phyloP scores from a whole-genome alignment of 352 stramenopile genomes.

The Saprolegnia diclina region DNA sequence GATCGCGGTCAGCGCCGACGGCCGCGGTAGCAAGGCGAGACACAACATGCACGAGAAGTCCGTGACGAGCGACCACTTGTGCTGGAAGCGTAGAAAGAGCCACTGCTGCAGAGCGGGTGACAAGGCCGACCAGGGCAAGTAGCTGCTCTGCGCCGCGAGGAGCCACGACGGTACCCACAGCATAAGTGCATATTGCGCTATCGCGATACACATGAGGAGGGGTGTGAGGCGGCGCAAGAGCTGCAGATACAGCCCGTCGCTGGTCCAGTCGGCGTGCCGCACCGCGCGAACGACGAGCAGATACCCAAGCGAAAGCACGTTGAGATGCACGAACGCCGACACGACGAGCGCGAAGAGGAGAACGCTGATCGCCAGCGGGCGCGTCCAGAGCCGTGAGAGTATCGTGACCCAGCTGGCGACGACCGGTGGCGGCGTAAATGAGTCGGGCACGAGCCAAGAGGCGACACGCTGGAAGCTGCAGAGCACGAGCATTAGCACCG shows the following conservation, averaged over 20 bases:
- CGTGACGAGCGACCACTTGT: slow-evolving; percentile 70
- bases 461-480: slow-evolving; percentile 18
- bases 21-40: slow-evolving; percentile 63
- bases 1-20: slow-evolving; percentile 26
- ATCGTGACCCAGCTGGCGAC: not conserved
- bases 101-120: slow-evolving; percentile 49
- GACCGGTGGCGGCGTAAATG: not conserved
- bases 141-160: not conserved
- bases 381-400: slow-evolving; percentile 21
- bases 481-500: slow-evolving; percentile 15
- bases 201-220: slow-evolving; percentile 57
- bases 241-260: slow-evolving; percentile 44
- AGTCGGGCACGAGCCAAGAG: not conserved
- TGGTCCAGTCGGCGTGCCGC: slow-evolving; percentile 51
- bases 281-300: slow-evolving; percentile 76
- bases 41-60: slow-evolving; percentile 68
- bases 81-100: slow-evolving; percentile 56
- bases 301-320: slow-evolving; percentile 69
- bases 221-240: slow-evolving; percentile 48
- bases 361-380: slow-evolving; percentile 68
- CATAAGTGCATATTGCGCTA: slow-evolving; percentile 64
- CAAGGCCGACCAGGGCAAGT: slow-evolving; percentile 11
- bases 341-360: slow-evolving; percentile 70
- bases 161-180: slow-evolving; percentile 31
- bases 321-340: slow-evolving; percentile 73